Percentiles rank a stretch among this genome's conserved stretches.
Conservation (phyloP, 192 early-diverging fungal species). For the Coemansia sp. region DNA sequence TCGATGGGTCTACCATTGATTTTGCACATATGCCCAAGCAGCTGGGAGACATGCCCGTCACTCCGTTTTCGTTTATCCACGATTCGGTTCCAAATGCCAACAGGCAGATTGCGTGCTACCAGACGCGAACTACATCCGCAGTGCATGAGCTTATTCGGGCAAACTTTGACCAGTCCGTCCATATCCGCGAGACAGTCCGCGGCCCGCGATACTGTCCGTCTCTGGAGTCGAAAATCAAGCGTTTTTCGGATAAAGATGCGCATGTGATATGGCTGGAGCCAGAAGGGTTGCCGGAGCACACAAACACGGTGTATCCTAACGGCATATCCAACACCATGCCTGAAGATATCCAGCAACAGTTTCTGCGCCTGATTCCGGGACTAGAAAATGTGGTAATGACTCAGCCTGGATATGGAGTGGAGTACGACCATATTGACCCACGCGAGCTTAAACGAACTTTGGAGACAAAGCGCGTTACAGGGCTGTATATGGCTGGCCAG, state of each 20-base stretch:
- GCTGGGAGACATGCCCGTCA: slow-evolving; percentile 66
- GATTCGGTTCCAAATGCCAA: slow-evolving; percentile 66
- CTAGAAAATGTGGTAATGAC: slow-evolving; percentile 73
- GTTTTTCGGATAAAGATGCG: slow-evolving; percentile 63
- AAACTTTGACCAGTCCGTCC: slow-evolving; percentile 75
- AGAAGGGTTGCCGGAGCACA: slow-evolving; percentile 69
- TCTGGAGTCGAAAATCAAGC: slow-evolving; percentile 74
- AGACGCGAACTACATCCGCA: slow-evolving; percentile 67
- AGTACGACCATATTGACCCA: slow-evolving; percentile 83
- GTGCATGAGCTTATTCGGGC: slow-evolving; percentile 68
- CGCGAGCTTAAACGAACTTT: slow-evolving; percentile 71
- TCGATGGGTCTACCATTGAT: slow-evolving; percentile 74
- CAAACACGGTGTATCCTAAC: slow-evolving; percentile 70
- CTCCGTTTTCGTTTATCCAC: slow-evolving; percentile 76
- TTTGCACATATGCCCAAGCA: slow-evolving; percentile 64
- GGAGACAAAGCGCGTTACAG: slow-evolving; percentile 75
- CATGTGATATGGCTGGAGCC: slow-evolving; percentile 82
- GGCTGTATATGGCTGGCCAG: slow-evolving; percentile 78
- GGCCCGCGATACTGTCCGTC: slow-evolving; percentile 83
- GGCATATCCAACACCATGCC: slow-evolving; percentile 85
- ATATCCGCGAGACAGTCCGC: slow-evolving; percentile 80
- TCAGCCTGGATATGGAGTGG: slow-evolving; percentile 77
- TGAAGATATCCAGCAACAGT: slow-evolving; percentile 67
- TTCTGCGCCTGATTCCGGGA: slow-evolving; percentile 70
- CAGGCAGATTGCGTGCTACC: slow-evolving; percentile 70